Percentiles rank a stretch among this genome's conserved stretches.
Evolutionary conservation across 1,139 yeast genomes (phyloP).

Genomic region (Kurtzmaniella quercitrusa): DNA sequence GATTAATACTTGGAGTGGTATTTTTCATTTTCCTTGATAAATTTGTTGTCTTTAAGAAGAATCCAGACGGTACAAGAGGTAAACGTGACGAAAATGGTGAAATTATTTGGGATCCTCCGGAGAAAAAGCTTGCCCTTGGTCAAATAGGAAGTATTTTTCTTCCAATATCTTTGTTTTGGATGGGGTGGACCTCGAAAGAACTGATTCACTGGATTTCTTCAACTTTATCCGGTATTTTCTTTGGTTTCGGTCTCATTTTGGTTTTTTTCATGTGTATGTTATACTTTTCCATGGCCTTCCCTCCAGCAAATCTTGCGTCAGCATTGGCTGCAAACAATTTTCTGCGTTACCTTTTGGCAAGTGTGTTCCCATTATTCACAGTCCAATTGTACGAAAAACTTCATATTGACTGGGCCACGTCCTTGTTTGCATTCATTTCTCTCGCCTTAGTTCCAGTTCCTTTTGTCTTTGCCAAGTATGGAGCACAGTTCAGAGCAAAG

Average conservation of each 20-base stretch:
- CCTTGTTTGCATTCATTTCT: conserved; percentile 33
- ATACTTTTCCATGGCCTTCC: conserved; percentile 71
- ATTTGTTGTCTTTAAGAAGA: conserved; percentile 46
- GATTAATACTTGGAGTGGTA: conserved; percentile 52
- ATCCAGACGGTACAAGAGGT: conserved; percentile 62
- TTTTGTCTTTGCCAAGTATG: conserved; percentile 50
- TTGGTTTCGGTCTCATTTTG: conserved; percentile 69
- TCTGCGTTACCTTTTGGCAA: conserved; percentile 64
- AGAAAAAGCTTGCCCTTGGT: conserved; percentile 37
- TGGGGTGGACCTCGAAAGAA: conserved; percentile 69
- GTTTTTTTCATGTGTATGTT: conserved; percentile 70
- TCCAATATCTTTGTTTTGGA: conserved; percentile 73
- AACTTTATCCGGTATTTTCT: conserved; percentile 67
- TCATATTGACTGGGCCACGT: conserved; percentile 36
- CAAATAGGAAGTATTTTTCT: conserved; percentile 59
- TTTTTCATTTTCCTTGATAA: conserved; percentile 49
- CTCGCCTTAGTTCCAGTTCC: conserved; percentile 34
- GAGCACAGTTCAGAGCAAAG: conserved; percentile 48
- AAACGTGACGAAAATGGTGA: conserved; percentile 54
- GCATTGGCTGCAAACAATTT: conserved; percentile 79
- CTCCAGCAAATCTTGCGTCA: conserved; percentile 69
- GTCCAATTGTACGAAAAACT: conserved; percentile 40
- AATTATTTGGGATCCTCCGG: conserved; percentile 37
- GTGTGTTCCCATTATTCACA: conserved; percentile 46
- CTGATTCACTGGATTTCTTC: conserved; percentile 82